phyloP scores from a whole-genome alignment of 2,329 filamentous ascomycete species.

The Colletotrichum sojae region DNA sequence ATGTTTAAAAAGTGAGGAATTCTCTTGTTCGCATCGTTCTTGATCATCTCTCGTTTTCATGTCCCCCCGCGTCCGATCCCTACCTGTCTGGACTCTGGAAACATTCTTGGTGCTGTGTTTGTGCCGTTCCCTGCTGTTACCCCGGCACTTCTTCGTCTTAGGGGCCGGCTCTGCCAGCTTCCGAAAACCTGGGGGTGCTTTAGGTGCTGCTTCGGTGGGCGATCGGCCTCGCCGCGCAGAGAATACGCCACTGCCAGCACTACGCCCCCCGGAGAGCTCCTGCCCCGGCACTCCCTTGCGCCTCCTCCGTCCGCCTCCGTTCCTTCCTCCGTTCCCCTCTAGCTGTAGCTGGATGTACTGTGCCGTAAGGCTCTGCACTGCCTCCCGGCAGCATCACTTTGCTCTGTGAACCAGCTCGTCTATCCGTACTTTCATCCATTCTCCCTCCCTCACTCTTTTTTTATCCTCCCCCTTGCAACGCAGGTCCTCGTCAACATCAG shows the following conservation, averaged over 20 bases:
- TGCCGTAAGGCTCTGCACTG: neutral
- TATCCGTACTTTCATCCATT: too few species aligned
- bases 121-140: neutral
- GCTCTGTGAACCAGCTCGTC: too few species aligned
- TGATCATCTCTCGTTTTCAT: too few species aligned
- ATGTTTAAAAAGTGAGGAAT: too few species aligned
- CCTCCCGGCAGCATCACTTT: neutral
- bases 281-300: constrained; percentile 5
- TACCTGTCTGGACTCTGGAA: neutral
- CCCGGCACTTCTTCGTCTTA: neutral
- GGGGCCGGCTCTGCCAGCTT: constrained; percentile 17
- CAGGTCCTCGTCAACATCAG: too few species aligned
- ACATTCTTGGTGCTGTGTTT: neutral
- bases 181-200: constrained; percentile 3
- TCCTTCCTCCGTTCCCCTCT: constrained; percentile 4
- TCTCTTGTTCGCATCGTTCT: constrained; percentile 2
- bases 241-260: constrained; percentile 28
- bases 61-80: too few species aligned
- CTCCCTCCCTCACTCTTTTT: too few species aligned
- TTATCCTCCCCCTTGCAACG: too few species aligned
- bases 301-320: constrained; percentile 30
- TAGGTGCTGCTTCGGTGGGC: neutral
- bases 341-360: neutral
- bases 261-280: constrained; percentile 25
- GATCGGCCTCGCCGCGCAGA: constrained; percentile 22